Conservation (phyloP, 2,329 filamentous ascomycete genomes). For the Ophioceras dolichostomum region DNA sequence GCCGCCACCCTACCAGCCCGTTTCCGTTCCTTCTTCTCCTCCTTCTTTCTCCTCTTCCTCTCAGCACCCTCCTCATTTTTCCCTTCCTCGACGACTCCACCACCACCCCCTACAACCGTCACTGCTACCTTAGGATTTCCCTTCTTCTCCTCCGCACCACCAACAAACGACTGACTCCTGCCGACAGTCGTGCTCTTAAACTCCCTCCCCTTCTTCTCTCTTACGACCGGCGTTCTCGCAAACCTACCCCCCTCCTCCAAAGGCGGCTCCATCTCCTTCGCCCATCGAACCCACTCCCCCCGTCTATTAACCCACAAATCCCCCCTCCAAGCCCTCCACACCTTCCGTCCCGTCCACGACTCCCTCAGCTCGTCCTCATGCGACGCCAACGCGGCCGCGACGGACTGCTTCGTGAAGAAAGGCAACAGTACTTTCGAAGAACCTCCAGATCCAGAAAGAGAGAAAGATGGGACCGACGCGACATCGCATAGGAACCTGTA, state of each 20-base stretch:
- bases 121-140: too few species aligned
- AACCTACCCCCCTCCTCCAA: slow-evolving; percentile 16
- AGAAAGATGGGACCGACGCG: slow-evolving; percentile 33
- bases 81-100: too few species aligned
- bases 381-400: slow-evolving; percentile 35
- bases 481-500: slow-evolving; percentile 39
- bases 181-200: too few species aligned
- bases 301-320: slow-evolving; percentile 42
- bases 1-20: too few species aligned
- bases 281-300: slow-evolving; percentile 44
- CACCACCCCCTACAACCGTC: too few species aligned
- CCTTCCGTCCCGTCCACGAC: slow-evolving; percentile 40
- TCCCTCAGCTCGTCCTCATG: slow-evolving; percentile 37
- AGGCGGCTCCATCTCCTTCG: slow-evolving; percentile 37
- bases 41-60: too few species aligned
- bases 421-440: too few species aligned
- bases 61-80: too few species aligned
- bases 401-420: slow-evolving; percentile 44
- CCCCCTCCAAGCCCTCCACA: slow-evolving; percentile 46
- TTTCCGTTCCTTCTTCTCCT: too few species aligned
- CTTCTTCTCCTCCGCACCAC: too few species aligned
- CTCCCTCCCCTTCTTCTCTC: neutral
- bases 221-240: slow-evolving; percentile 21
- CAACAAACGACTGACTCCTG: too few species aligned
- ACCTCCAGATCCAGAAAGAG: too few species aligned